phyloP scores from a whole-genome alignment of 495 filamentous ascomycete genomes.

The Xylaria castorea region DNA sequence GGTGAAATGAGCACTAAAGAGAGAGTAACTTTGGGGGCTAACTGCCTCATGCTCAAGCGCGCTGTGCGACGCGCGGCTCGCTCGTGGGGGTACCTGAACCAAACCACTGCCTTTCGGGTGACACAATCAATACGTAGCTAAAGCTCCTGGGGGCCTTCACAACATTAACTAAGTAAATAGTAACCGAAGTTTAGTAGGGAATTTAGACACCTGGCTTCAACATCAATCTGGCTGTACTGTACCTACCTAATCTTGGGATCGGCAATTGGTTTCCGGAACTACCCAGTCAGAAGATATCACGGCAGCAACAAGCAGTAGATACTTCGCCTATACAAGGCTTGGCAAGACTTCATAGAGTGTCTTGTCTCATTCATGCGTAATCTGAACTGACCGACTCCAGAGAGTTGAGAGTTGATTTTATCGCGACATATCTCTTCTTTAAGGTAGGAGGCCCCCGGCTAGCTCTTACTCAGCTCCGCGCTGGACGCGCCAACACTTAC shows the following conservation, averaged over 20 bases:
- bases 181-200: background rate
- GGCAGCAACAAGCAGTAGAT: background rate
- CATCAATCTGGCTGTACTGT: background rate
- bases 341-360: background rate
- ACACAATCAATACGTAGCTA: background rate
- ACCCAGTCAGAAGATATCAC: background rate
- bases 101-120: background rate
- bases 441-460: background rate
- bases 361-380: constrained; percentile 11
- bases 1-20: too few species aligned
- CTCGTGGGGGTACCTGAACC: background rate
- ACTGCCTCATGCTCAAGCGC: constrained; percentile 3
- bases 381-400: background rate
- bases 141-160: background rate
- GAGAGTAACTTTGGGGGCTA: background rate
- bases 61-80: constrained; percentile 24
- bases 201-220: background rate
- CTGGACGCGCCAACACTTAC: constrained; percentile 14
- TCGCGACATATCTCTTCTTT: constrained; percentile 23
- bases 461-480: constrained; percentile 21
- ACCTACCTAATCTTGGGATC: background rate
- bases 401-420: background rate
- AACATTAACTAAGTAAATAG: background rate
- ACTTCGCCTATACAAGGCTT: constrained; percentile 4
- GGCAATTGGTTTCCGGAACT: background rate